phyloP scores from a whole-genome alignment of 345 rosid genomes.

The Rhizophora mangle region DNA sequence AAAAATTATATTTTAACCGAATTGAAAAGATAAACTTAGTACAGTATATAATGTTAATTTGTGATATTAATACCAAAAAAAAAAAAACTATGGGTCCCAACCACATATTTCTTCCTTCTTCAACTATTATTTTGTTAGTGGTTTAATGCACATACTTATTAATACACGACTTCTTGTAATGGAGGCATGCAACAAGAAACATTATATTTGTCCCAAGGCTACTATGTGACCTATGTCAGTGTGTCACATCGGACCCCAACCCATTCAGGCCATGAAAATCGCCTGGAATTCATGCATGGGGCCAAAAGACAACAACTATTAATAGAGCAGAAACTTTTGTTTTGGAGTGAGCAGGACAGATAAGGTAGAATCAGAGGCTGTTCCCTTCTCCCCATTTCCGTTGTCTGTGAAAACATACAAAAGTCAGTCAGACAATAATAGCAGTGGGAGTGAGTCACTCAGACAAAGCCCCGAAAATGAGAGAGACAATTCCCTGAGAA shows the following conservation, averaged over 20 bases:
- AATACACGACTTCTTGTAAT: too few species aligned
- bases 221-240: background rate
- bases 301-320: constrained; percentile 22
- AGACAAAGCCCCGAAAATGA: constrained; percentile 21
- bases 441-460: background rate
- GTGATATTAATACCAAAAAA: too few species aligned
- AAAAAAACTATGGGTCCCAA: too few species aligned
- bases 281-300: constrained; percentile 31
- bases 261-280: constrained; percentile 29
- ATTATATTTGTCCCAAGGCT: background rate
- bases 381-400: constrained; percentile 19
- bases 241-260: constrained; percentile 29
- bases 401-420: constrained; percentile 39
- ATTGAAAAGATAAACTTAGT: too few species aligned
- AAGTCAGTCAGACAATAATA: constrained; percentile 31
- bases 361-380: constrained; percentile 40
- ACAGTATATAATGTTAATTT: too few species aligned
- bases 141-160: too few species aligned
- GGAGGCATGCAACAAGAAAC: too few species aligned
- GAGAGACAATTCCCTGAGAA: constrained; percentile 20
- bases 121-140: too few species aligned
- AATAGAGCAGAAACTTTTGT: constrained; percentile 27
- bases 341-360: constrained; percentile 41
- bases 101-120: too few species aligned
- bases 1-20: too few species aligned